Percentiles rank a stretch among this genome's conserved stretches.
These are phyloP conservation scores for Ampelocalamus luodianensis DNA, from an alignment of 176 grass and related monocot genomes.

Conservation along the genomic window DNA sequence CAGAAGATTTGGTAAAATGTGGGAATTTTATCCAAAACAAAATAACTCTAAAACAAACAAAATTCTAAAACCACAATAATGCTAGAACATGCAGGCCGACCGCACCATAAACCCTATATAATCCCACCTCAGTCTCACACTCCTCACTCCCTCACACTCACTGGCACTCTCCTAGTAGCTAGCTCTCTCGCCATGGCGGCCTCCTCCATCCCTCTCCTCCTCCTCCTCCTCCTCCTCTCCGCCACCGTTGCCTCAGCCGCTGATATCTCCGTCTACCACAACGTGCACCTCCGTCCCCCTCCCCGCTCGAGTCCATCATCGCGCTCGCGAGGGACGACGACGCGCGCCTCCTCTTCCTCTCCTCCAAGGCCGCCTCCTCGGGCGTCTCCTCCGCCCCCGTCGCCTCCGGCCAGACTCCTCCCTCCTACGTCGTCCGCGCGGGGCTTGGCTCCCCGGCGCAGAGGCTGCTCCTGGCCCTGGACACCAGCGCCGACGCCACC, in stretches of 20 bases:
- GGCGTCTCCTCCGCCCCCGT: conserved; percentile 63
- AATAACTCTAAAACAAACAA: background rate
- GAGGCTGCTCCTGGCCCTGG: conserved; percentile 68
- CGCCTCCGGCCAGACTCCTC: conserved; percentile 83
- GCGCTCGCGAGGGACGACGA: conserved; percentile 66
- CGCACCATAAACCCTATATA: conserved; percentile 47
- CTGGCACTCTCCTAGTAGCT: conserved; percentile 23
- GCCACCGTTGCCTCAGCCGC: conserved; percentile 29
- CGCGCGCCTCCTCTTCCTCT: conserved; percentile 73
- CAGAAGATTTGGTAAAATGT: background rate
- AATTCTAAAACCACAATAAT: background rate
- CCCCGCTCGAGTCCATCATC: conserved; percentile 75
- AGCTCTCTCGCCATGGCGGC: conserved; percentile 39
- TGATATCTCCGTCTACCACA: conserved; percentile 76
- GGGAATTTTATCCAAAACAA: background rate
- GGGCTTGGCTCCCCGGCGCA: conserved; percentile 73
- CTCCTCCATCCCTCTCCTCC: conserved; percentile 23
- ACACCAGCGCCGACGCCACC: conserved; percentile 92
- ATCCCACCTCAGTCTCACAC: conserved; percentile 27
- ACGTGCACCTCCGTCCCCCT: conserved; percentile 53
- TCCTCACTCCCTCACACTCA: background rate
- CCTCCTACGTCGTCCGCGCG: conserved; percentile 83
- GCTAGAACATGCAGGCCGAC: background rate
- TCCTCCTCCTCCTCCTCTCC: conserved; percentile 50
- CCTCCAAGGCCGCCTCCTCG: conserved; percentile 55